Evolutionary conservation across 2,329 filamentous ascomycete genomes (phyloP).

Genomic region (Trichoderma breve): DNA sequence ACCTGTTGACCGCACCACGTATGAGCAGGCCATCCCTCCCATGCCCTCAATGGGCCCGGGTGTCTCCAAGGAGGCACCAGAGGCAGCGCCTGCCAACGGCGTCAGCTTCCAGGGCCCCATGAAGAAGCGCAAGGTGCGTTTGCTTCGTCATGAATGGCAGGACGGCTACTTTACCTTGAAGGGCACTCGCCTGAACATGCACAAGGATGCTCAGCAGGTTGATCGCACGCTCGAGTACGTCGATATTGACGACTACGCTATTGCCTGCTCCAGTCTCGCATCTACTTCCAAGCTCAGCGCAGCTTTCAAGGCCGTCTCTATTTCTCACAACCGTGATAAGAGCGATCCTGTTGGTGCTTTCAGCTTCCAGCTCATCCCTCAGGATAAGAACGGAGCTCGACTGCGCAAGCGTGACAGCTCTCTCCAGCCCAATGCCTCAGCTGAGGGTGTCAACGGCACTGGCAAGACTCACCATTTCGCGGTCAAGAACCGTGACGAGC

Average conservation of each 20-base stretch:
- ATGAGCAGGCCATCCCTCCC: slow-evolving; percentile 47
- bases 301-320: slow-evolving; percentile 77
- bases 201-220: slow-evolving; percentile 57
- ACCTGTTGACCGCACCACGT: slow-evolving; percentile 43
- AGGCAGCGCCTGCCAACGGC: slow-evolving; percentile 44
- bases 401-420: slow-evolving; percentile 55
- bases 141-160: slow-evolving; percentile 91
- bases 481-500: slow-evolving; percentile 79
- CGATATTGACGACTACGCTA: slow-evolving; percentile 85
- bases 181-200: slow-evolving; percentile 72
- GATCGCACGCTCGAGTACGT: slow-evolving; percentile 71
- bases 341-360: slow-evolving; percentile 65
- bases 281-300: slow-evolving; percentile 79
- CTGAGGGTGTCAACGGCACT: slow-evolving; percentile 56
- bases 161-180: slow-evolving; percentile 87
- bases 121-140: slow-evolving; percentile 87
- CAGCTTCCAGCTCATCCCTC: slow-evolving; percentile 80
- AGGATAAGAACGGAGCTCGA: slow-evolving; percentile 54
- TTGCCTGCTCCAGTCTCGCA: slow-evolving; percentile 75
- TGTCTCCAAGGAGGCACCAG: slow-evolving; percentile 29
- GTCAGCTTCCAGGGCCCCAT: slow-evolving; percentile 80
- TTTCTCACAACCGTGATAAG: slow-evolving; percentile 54
- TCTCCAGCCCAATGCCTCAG: slow-evolving; percentile 35
- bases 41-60: slow-evolving; percentile 25
- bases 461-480: slow-evolving; percentile 93